phyloP scores from a whole-genome alignment of 768 basidiomycete genomes.

The Termitomyces bulborhizus region DNA sequence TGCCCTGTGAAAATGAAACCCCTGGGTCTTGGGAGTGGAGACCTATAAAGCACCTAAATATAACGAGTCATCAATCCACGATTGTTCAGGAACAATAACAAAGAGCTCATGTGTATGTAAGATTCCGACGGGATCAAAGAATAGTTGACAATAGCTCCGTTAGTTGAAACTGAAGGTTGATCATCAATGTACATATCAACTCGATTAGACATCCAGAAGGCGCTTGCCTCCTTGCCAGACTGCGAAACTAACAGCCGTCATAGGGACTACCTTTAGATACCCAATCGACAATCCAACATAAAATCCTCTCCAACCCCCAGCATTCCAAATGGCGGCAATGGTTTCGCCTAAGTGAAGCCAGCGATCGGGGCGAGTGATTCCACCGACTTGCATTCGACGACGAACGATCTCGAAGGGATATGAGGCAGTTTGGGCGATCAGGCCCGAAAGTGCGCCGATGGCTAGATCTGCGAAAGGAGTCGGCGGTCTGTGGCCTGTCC shows the following conservation, averaged over 20 bases:
- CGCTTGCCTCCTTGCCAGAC: slow-evolving; percentile 85
- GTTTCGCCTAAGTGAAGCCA: slow-evolving; percentile 83
- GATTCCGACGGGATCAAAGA: slow-evolving; percentile 7
- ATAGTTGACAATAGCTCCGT: slow-evolving; percentile 2
- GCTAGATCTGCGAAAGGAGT: slow-evolving; percentile 59
- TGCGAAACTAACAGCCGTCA: slow-evolving; percentile 89
- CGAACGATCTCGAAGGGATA: slow-evolving; percentile 95
- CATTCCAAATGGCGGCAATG: slow-evolving; percentile 53
- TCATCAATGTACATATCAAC: slow-evolving; percentile 14
- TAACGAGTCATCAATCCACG: slow-evolving; percentile 6
- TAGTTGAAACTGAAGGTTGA: slow-evolving; percentile 1
- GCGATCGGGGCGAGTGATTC: slow-evolving; percentile 66
- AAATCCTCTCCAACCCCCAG: slow-evolving; percentile 81
- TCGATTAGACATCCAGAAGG: slow-evolving; percentile 33
- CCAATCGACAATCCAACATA: slow-evolving; percentile 90
- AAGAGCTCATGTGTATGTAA: slow-evolving; percentile 2
- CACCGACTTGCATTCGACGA: slow-evolving; percentile 92
- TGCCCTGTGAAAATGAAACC: neutral
- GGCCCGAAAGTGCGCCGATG: slow-evolving; percentile 84
- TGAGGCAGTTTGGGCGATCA: slow-evolving; percentile 79
- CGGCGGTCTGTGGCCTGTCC: slow-evolving; percentile 28
- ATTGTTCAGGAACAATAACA: slow-evolving; percentile 12
- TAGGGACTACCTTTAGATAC: slow-evolving; percentile 90
- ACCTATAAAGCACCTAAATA: slow-evolving; percentile 1
- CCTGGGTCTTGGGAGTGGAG: neutral